Conservation (phyloP, 73 alveolate genomes). For the Breviolum minutum region DNA sequence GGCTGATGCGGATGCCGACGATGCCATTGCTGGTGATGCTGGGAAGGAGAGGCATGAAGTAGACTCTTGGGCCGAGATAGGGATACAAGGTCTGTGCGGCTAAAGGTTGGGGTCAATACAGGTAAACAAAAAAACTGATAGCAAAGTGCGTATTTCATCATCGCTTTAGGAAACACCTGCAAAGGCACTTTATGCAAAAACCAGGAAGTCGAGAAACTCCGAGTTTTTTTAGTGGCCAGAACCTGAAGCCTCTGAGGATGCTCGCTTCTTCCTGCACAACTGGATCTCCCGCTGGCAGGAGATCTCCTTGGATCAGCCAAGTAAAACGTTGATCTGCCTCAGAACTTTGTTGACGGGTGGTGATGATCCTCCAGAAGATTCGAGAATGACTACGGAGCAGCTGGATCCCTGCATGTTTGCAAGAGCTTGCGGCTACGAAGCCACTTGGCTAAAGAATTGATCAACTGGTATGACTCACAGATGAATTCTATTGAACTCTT, state of each 20-base stretch:
- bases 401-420: conserved; percentile 22
- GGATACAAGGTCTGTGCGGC: background rate
- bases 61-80: background rate
- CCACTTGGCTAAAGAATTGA: background rate
- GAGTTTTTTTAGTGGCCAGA: too few relatives aligned
- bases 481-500: too few relatives aligned
- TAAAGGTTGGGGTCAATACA: too few relatives aligned
- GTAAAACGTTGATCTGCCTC: background rate
- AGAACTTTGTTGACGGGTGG: background rate
- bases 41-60: background rate
- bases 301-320: background rate
- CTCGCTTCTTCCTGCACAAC: background rate
- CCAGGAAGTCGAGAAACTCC: too few relatives aligned
- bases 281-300: background rate
- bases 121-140: too few relatives aligned
- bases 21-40: too few relatives aligned
- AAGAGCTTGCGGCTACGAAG: background rate
- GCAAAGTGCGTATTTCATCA: too few relatives aligned
- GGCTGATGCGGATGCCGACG: background rate
- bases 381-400: background rate
- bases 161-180: too few relatives aligned
- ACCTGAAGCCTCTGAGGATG: background rate
- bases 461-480: too few relatives aligned
- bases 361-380: background rate
- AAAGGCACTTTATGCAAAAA: too few relatives aligned